A percentile compares a stretch with the other conserved stretches of the same genome.
These are phyloP conservation scores for Phytopythium kandeliae DNA, from an alignment of 352 stramenopile genomes.

Conservation along the genomic window DNA sequence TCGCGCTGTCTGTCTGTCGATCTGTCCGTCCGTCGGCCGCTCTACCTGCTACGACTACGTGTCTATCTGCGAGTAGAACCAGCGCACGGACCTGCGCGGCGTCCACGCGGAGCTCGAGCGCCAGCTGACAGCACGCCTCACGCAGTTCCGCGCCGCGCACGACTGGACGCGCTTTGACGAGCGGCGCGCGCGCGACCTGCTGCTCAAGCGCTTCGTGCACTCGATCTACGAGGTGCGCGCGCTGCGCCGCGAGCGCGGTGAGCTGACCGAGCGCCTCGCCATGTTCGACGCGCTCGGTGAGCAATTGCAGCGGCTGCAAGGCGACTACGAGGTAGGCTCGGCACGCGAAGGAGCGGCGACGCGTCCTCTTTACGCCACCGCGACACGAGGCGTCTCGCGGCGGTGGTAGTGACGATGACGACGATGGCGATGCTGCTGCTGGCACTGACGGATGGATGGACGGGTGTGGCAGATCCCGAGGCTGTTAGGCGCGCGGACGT, in stretches of 20 bases:
- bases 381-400: no score
- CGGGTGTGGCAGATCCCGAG: constrained; percentile 21
- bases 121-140: constrained; percentile 31
- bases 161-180: constrained; percentile 59
- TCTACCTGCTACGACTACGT: no score
- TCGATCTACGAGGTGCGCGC: constrained; percentile 69
- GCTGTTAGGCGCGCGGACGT: constrained; percentile 24
- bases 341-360: no score
- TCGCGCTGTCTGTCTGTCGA: neutral
- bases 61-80: constrained; percentile 9
- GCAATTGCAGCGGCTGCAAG: constrained; percentile 60
- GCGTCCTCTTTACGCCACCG: no score
- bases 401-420: no score
- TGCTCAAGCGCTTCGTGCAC: constrained; percentile 63
- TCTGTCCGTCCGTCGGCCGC: no score
- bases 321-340: constrained; percentile 35
- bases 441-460: neutral
- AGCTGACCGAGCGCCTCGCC: constrained; percentile 49
- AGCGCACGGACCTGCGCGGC: constrained; percentile 44
- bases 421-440: no score
- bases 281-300: constrained; percentile 60
- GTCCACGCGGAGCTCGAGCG: constrained; percentile 58
- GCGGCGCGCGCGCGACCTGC: constrained; percentile 30
- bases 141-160: constrained; percentile 23
- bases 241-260: constrained; percentile 31